A percentile compares a stretch with the other conserved stretches of the same genome.
These are phyloP conservation scores for Blastocystis sp. DNA, from an alignment of 352 stramenopile species.

Conservation along the genomic window DNA sequence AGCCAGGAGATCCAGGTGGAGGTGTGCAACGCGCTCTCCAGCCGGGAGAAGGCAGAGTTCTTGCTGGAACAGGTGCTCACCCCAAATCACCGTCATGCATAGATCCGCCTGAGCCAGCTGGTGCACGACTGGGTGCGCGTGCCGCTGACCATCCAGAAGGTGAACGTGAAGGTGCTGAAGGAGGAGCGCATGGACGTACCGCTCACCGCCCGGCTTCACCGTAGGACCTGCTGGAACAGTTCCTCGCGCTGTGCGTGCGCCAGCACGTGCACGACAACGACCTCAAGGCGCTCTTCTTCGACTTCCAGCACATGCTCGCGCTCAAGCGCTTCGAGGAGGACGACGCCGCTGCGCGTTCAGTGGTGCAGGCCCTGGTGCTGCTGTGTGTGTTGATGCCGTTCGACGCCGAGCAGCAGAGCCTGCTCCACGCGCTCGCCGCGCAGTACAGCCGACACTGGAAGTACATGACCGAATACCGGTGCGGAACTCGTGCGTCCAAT, in stretches of 20 bases:
- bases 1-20: conserved; percentile 59
- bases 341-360: not conserved
- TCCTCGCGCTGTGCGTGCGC: conserved; percentile 12
- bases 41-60: conserved; percentile 61
- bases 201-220: not conserved
- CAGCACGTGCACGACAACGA: conserved; percentile 63
- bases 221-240: conserved; percentile 55
- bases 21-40: conserved; percentile 46
- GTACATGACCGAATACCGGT: conserved; percentile 44
- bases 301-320: conserved; percentile 34
- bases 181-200: conserved; percentile 56
- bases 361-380: not conserved
- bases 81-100: not conserved
- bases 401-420: too few relatives aligned
- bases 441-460: conserved; percentile 47
- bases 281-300: conserved; percentile 18
- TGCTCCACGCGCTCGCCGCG: not conserved
- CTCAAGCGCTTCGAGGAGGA: conserved; percentile 29
- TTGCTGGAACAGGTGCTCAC: conserved; percentile 35
- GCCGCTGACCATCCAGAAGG: conserved; percentile 59
- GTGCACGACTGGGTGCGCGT: conserved; percentile 53
- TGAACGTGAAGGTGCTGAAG: conserved; percentile 55
- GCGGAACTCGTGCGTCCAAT: too few relatives aligned
- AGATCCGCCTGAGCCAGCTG: conserved; percentile 59
- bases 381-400: conserved; percentile 31